A percentile compares a stretch with the other conserved stretches of the same genome.
phyloP scores from a whole-genome alignment of 306 rosid genomes.

The Aeschynomene evenia region DNA sequence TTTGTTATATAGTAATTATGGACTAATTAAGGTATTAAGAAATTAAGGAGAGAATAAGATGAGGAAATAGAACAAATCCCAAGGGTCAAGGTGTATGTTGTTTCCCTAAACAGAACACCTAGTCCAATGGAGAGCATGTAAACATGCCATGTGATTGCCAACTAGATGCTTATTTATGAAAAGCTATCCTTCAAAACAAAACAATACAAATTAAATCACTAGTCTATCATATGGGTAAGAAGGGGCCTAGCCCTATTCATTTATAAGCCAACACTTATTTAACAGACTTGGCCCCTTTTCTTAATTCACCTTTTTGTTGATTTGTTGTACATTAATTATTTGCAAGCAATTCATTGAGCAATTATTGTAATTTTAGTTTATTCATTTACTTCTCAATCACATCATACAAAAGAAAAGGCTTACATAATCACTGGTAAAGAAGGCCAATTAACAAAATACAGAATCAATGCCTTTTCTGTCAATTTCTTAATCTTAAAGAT shows the following conservation, averaged over 20 bases:
- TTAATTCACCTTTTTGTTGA: background rate
- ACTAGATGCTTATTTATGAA: conserved; percentile 38
- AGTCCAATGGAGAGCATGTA: conserved; percentile 48
- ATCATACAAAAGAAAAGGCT: background rate
- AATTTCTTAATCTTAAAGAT: conserved; percentile 5
- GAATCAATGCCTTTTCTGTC: background rate
- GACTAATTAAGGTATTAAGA: background rate
- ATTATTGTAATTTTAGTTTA: background rate
- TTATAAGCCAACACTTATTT: conserved; percentile 22
- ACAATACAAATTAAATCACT: conserved; percentile 29
- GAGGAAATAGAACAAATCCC: conserved; percentile 37
- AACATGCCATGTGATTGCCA: conserved; percentile 84
- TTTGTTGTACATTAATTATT: conserved; percentile 9
- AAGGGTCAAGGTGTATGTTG: too few relatives aligned
- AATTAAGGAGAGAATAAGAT: conserved; percentile 15
- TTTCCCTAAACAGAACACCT: conserved; percentile 58
- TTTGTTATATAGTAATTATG: background rate
- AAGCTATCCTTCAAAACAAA: conserved; percentile 26
- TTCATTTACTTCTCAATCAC: background rate
- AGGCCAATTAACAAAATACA: background rate
- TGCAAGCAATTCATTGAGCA: conserved; percentile 19
- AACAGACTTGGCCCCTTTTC: conserved; percentile 3
- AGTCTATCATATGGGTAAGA: conserved; percentile 29
- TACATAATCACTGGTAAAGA: background rate
- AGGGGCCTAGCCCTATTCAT: conserved; percentile 33